A percentile compares a stretch with the other conserved stretches of the same genome.
These are phyloP conservation scores for Puccinia triticina DNA, from an alignment of 1,284 basidiomycete genomes.

Conservation along the genomic window DNA sequence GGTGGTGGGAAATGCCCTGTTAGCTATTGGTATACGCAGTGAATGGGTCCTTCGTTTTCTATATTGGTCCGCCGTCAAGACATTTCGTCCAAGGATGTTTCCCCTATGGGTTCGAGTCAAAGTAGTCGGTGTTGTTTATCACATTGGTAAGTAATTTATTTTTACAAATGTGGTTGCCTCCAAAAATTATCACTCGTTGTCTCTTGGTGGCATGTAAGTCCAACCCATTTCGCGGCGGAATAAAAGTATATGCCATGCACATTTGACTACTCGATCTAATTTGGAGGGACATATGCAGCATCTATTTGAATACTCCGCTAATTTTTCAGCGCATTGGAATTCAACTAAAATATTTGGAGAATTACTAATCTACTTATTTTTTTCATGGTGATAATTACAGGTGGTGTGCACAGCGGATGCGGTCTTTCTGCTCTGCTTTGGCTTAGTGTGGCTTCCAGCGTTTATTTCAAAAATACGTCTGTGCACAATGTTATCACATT, in stretches of 20 bases:
- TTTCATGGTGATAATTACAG: not conserved
- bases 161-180: not conserved
- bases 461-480: not conserved
- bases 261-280: too few relatives aligned
- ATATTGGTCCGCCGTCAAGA: conserved; percentile 64
- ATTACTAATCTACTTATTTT: not conserved
- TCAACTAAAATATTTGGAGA: too few relatives aligned
- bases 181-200: not conserved
- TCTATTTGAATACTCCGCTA: too few relatives aligned
- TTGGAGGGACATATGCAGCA: not conserved
- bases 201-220: too few relatives aligned
- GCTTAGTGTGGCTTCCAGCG: not conserved
- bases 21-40: conserved; percentile 67
- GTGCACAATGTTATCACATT: not conserved
- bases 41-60: conserved; percentile 69
- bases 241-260: too few relatives aligned
- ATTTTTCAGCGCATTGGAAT: too few relatives aligned
- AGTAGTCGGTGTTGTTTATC: conserved; percentile 41
- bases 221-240: too few relatives aligned
- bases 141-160: conserved; percentile 34
- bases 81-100: conserved; percentile 27
- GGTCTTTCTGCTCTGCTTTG: conserved; percentile 45
- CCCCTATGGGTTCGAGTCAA: conserved; percentile 24
- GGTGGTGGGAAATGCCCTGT: conserved; percentile 68
- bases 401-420: conserved; percentile 51